Percentiles rank a stretch among this genome's conserved stretches.
Conservation (phyloP, 306 rosid species). For the Ormosia semicastrata region DNA sequence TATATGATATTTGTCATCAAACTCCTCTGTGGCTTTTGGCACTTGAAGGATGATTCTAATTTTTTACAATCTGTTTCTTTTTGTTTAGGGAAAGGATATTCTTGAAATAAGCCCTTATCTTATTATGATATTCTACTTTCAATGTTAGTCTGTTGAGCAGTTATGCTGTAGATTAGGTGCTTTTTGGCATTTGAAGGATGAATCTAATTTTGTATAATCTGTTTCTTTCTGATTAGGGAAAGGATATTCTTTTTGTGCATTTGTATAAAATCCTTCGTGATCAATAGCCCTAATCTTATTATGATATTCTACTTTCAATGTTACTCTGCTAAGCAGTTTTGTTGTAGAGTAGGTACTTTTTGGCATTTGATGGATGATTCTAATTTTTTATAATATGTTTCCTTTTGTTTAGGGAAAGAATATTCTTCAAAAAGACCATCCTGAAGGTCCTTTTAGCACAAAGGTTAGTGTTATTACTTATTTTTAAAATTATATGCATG, state of each 20-base stretch:
- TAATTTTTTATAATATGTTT: not conserved
- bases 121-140: too few species aligned
- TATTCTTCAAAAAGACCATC: constrained; percentile 36
- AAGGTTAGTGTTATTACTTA: constrained; percentile 51
- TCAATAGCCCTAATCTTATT: not conserved
- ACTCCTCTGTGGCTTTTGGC: too few species aligned
- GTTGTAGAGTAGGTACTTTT: not conserved
- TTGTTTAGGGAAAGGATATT: constrained; percentile 56
- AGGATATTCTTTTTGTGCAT: constrained; percentile 34
- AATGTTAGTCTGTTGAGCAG: not conserved
- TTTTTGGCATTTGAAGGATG: not conserved
- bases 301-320: not conserved
- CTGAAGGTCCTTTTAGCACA: constrained; percentile 84
- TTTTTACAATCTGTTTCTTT: not conserved
- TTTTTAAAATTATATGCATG: not conserved
- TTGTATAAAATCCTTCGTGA: not conserved
- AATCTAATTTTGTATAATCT: not conserved
- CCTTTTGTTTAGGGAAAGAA: constrained; percentile 53
- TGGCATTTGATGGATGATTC: not conserved
- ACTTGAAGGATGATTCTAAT: not conserved
- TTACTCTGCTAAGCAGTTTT: not conserved
- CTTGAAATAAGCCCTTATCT: too few species aligned
- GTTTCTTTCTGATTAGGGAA: constrained; percentile 52
- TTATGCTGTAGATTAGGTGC: not conserved
- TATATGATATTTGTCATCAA: too few species aligned